Conservation (phyloP, 371 early-diverging fungal genomes). For the Mucor velutinosus region DNA sequence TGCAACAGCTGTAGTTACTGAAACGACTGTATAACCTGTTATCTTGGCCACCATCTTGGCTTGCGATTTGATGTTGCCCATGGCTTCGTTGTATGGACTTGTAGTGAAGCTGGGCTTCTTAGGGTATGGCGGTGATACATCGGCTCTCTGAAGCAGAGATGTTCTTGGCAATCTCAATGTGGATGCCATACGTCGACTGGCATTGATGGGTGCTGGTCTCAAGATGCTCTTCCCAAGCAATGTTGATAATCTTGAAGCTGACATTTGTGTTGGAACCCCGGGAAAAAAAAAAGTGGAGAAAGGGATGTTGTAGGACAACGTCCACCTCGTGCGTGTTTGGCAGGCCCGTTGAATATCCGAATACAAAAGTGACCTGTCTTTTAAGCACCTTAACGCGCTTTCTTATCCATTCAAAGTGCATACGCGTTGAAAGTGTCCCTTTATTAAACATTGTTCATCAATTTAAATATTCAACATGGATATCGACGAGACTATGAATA, state of each 20-base stretch:
- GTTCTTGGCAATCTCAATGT: background rate
- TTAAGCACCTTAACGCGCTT: background rate
- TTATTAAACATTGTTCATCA: background rate
- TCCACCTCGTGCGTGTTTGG: background rate
- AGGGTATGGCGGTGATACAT: background rate
- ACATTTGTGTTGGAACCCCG: background rate
- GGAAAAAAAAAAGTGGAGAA: background rate
- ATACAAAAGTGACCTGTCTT: background rate
- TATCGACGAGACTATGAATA: constrained; percentile 15
- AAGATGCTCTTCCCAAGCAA: background rate
- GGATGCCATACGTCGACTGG: background rate
- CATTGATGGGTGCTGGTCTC: background rate
- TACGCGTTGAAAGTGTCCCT: constrained; percentile 1
- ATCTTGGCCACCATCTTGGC: constrained; percentile 37
- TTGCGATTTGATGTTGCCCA: constrained; percentile 25
- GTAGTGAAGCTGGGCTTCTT: constrained; percentile 26
- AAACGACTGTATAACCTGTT: constrained; percentile 33
- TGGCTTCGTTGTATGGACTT: constrained; percentile 39
- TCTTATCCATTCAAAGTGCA: background rate
- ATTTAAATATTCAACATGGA: background rate
- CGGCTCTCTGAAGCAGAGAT: background rate
- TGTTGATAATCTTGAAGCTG: background rate
- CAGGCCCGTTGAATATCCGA: background rate
- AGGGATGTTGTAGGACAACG: background rate
- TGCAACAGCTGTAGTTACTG: constrained; percentile 29